Conservation (phyloP, 352 stramenopile genomes). For the Phytophthora agathidicida region DNA sequence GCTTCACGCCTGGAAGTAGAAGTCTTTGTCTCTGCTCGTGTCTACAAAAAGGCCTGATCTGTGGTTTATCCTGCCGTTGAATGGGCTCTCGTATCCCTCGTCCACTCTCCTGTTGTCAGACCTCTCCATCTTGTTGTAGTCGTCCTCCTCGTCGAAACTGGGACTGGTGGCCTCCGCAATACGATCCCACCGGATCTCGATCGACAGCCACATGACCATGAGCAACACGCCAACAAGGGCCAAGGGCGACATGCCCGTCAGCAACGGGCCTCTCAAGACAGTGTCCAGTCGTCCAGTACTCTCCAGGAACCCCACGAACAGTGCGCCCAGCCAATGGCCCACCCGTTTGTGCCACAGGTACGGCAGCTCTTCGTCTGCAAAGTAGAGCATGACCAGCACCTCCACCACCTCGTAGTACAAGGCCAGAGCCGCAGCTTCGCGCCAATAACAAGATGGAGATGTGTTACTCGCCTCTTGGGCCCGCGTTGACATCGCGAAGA, state of each 20-base stretch:
- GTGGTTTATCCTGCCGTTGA: background rate
- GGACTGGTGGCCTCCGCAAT: slow-evolving; percentile 24
- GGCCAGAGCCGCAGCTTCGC: slow-evolving; percentile 20
- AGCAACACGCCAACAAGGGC: slow-evolving; percentile 43
- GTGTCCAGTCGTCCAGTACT: slow-evolving; percentile 26
- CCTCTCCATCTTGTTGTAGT: slow-evolving; percentile 8
- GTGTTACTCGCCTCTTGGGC: background rate
- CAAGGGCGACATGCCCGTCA: slow-evolving; percentile 32
- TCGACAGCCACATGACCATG: slow-evolving; percentile 44
- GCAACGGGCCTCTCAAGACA: slow-evolving; percentile 20
- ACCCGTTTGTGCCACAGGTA: slow-evolving; percentile 51
- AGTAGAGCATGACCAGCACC: slow-evolving; percentile 65
- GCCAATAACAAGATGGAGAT: slow-evolving; percentile 9
- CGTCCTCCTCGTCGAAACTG: slow-evolving; percentile 14
- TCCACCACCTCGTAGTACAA: slow-evolving; percentile 59
- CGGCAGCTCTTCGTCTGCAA: slow-evolving; percentile 42
- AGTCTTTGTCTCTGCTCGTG: slow-evolving; percentile 13
- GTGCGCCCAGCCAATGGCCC: slow-evolving; percentile 42
- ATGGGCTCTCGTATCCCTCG: background rate
- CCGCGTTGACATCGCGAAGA: slow-evolving; percentile 5
- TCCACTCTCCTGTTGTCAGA: background rate
- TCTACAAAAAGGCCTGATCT: slow-evolving; percentile 24
- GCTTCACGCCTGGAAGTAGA: slow-evolving; percentile 21
- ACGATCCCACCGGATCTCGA: slow-evolving; percentile 52
- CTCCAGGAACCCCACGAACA: slow-evolving; percentile 39